Evolutionary conservation across 305 asterid species (phyloP).

Genomic region (Striga hermonthica): DNA sequence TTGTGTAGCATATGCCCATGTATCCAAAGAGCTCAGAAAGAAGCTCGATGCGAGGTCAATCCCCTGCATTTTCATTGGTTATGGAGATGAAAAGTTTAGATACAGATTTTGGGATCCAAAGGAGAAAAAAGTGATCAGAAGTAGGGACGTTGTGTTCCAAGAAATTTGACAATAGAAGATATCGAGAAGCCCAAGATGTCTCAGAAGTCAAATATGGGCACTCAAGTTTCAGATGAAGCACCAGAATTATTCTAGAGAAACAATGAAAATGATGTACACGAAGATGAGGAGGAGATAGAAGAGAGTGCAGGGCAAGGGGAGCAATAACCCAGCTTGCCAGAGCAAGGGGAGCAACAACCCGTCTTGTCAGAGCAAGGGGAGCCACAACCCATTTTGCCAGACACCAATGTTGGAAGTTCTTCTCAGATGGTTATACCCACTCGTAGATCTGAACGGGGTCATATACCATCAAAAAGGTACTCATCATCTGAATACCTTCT

Average conservation of each 20-base stretch:
- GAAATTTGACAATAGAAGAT: neutral
- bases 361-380: neutral
- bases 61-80: slow-evolving; percentile 21
- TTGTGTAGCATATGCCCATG: slow-evolving; percentile 17
- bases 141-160: too few relatives aligned
- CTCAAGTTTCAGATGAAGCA: neutral
- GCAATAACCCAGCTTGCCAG: neutral
- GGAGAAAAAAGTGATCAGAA: slow-evolving; percentile 2
- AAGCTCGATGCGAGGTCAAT: slow-evolving; percentile 14
- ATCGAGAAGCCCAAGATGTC: neutral
- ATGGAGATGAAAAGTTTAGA: slow-evolving; percentile 18
- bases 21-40: slow-evolving; percentile 4
- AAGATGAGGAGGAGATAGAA: neutral
- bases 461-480: neutral
- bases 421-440: neutral
- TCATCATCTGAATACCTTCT: neutral
- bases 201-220: too few relatives aligned
- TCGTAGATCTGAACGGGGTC: too few relatives aligned
- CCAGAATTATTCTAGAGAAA: neutral
- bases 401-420: neutral
- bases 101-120: slow-evolving; percentile 20
- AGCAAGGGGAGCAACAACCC: neutral
- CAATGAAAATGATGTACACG: neutral
- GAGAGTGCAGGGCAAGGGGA: neutral
- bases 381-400: neutral